Evolutionary conservation across 306 rosid genomes (phyloP), one percentile per base, ranked within the genome.

Genomic region (Pyrus betulifolia): DNA sequence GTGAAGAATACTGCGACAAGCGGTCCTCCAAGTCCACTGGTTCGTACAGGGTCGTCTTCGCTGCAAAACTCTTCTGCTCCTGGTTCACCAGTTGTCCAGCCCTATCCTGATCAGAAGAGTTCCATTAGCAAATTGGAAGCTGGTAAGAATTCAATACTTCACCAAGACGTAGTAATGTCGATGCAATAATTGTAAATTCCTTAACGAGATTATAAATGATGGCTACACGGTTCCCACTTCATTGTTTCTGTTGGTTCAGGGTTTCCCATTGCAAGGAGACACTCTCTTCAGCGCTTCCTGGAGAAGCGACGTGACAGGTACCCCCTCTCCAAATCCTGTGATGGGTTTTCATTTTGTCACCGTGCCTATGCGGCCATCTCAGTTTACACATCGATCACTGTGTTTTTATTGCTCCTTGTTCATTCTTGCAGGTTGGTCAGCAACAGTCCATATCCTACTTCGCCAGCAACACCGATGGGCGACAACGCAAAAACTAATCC

Each of bases 261-360:
- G 76, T 85, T 91, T 75, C 96, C 96, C 33, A n/a, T 91, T 40
- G 89, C 93, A 27, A 88, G 96, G 74, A 87, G 93, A 70, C 91
- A 89, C 12, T 91, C 96, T 55, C 93, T 91, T 72, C 93, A 89
- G 79, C 86, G 88, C 28, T 91, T 91, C 81, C 85, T 91, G 82
- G 96, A 89, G 88, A 91, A 89, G 85, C 85, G 96, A 40, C 82
- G 86, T 67, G 87, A 71, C 73, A 91, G 96, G 96, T 49, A 6
- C 69, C 21, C 6, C 55, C 55, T 51, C 0, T 18, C 55, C 18
- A 51, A 51, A 51, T 51, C 21, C 55, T 73, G 22, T n/a, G 64
- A 31, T 18, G 4, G 28, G 27, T 44, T 57, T 42, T 57, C 51
- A 30, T 14, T 30, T 6, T 17, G 10, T 54, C 64, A 27, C 38